Conservation (phyloP, 2,329 filamentous ascomycete species). For the Colletotrichum acutatum region DNA sequence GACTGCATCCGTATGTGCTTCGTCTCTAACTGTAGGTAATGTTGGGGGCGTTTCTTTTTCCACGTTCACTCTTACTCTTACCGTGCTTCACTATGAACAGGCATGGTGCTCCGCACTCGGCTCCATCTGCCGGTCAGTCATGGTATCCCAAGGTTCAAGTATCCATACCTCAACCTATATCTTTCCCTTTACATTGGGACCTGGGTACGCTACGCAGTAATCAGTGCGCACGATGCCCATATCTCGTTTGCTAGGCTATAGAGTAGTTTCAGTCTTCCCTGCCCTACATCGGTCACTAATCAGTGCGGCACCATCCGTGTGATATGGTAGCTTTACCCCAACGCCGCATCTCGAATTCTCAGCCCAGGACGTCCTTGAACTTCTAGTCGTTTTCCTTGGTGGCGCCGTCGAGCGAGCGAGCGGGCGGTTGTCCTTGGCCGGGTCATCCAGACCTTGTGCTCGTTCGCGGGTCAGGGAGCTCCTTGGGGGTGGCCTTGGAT, state of each 20-base stretch:
- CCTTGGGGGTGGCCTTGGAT: conserved; percentile 5
- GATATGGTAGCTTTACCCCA: not conserved
- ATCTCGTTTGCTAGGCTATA: too few species aligned
- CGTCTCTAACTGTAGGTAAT: not conserved
- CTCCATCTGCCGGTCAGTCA: not conserved
- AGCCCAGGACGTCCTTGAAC: conserved; percentile 2
- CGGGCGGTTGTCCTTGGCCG: not conserved
- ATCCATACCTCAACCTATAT: too few species aligned
- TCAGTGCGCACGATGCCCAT: too few species aligned
- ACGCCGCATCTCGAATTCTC: not conserved
- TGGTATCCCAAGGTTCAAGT: not conserved
- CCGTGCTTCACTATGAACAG: not conserved
- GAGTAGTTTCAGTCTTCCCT: not conserved
- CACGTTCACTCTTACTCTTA: not conserved
- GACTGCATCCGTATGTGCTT: not conserved
- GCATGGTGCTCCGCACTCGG: not conserved
- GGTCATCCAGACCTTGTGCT: conserved; percentile 1
- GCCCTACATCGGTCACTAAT: not conserved
- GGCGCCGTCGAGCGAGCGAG: not conserved
- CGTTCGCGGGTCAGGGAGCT: not conserved
- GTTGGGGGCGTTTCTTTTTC: not conserved
- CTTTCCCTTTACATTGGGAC: too few species aligned
- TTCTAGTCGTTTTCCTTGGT: conserved; percentile 11
- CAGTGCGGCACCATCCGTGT: not conserved
- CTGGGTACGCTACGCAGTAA: too few species aligned